phyloP scores from a whole-genome alignment of 2,329 filamentous ascomycete genomes.

The Cladorrhinum sp. region DNA sequence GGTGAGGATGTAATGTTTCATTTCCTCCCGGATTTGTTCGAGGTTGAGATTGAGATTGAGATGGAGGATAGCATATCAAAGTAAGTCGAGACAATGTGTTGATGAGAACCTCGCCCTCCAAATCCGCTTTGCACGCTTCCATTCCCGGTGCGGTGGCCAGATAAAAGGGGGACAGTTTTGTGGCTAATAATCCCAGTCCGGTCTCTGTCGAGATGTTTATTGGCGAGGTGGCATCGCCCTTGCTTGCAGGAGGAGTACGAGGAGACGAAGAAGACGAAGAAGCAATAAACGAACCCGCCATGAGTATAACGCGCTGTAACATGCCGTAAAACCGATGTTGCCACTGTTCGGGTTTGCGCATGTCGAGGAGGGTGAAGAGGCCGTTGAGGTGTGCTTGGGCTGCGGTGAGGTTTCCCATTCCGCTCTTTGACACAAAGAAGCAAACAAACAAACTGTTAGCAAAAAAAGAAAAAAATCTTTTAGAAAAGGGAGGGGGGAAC shows the following conservation, averaged over 20 bases:
- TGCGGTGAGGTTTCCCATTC: constrained; percentile 19
- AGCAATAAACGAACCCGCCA: background rate
- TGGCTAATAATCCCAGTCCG: no score
- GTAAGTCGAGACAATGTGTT: constrained; percentile 18
- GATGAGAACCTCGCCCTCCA: constrained; percentile 14
- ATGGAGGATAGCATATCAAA: background rate
- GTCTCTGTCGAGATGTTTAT: no score
- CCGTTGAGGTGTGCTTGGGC: constrained; percentile 22
- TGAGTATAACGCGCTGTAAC: constrained; percentile 16
- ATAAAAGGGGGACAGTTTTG: constrained; percentile 18
- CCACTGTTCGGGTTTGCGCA: constrained; percentile 17
- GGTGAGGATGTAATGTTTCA: background rate
- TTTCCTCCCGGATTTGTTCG: background rate
- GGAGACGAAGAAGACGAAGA: background rate
- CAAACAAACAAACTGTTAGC: background rate
- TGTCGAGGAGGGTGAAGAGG: constrained; percentile 19
- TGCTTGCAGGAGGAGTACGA: no score
- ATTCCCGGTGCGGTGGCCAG: constrained; percentile 10
- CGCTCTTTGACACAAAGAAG: background rate
- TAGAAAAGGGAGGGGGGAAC: background rate
- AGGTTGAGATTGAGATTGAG: no score
- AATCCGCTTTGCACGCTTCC: constrained; percentile 20
- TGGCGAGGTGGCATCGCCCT: background rate
- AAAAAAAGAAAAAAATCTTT: no score
- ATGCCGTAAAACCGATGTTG: constrained; percentile 18